Base-by-base conservation (phyloP, 75 land plant species). In the Cryptomeria japonica region DNA sequence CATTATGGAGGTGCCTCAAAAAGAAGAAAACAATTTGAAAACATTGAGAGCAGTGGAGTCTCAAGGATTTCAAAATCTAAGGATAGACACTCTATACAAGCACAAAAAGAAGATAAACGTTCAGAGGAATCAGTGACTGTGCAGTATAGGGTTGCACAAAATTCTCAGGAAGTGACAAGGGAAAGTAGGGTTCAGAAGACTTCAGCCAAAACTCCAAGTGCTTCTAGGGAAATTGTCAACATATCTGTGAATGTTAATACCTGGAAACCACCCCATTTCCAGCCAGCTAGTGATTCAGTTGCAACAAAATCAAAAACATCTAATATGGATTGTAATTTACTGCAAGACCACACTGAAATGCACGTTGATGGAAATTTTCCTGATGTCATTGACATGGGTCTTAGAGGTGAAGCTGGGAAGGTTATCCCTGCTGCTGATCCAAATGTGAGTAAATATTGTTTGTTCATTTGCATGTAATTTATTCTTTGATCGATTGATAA, bases 201-300 rank as follows among this genome's bases (percentile, higher is more conserved):
- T 68, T 41, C 92, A 88, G 64, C 86, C 49, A 75, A 84, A 25
- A 76, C 86, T 31, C 38, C 88, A 56, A 89, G 87, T 36, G 2
- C 90, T 25, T 90, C 94, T 2, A 87, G 83, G 47, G 91, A 95
- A 86, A 91, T 94, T 84, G 89, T 90, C 32, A 95, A 93, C 70
- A 92, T 93, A 38, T 94, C 95, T 89, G 95, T 91, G 8, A 92
- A 93, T 91, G 94, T 93, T 19, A 93, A 95, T 87, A 94, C 93
- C 11, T 94, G 94, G 96, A 95, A 94, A 86, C 90, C 93, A 75
- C 87, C 92, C 14, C 86, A 92, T 80, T 91, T 88, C 86, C 89
- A 92, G 84, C 83, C 51, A 32, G 46, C 78, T 55, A 87, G 89
- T 32, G 86, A 91, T 28, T 61, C 86, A 56, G 28, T 11, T 9